A percentile compares a stretch with the other conserved stretches of the same genome.
Evolutionary conservation across 1,139 yeast species (phyloP).

Genomic region (Lizanozyma gosingica): DNA sequence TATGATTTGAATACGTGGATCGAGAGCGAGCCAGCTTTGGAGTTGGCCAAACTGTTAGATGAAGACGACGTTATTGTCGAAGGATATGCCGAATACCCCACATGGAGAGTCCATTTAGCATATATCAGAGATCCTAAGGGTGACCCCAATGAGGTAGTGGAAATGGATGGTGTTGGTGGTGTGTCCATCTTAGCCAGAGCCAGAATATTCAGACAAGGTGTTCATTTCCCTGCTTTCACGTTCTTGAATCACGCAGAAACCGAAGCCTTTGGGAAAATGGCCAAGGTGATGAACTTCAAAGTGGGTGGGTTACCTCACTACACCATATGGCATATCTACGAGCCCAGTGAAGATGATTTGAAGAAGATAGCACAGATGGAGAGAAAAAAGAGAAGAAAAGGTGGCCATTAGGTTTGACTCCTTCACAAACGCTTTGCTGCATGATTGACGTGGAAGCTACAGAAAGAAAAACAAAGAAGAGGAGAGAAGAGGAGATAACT

Average conservation of each 20-base stretch:
- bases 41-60: constrained; percentile 53
- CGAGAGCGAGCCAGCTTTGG: constrained; percentile 64
- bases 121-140: constrained; percentile 60
- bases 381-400: constrained; percentile 49
- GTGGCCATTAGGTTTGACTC: too few species aligned
- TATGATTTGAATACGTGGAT: constrained; percentile 87
- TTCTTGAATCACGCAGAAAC: constrained; percentile 89
- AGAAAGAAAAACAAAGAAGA: background rate
- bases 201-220: constrained; percentile 71
- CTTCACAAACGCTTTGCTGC: background rate
- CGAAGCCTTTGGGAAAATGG: constrained; percentile 87
- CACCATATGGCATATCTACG: constrained; percentile 82
- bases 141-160: constrained; percentile 55
- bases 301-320: constrained; percentile 89
- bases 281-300: constrained; percentile 65
- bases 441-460: background rate
- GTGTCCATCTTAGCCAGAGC: constrained; percentile 82
- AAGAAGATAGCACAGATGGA: constrained; percentile 64
- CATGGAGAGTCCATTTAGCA: constrained; percentile 81
- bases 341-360: constrained; percentile 87
- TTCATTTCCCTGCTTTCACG: constrained; percentile 82
- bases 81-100: constrained; percentile 84
- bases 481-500: background rate
- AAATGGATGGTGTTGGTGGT: constrained; percentile 85
- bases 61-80: constrained; percentile 89